Evolutionary conservation across 2,329 filamentous ascomycete genomes (phyloP).

Genomic region (Fusarium tricinctum): DNA sequence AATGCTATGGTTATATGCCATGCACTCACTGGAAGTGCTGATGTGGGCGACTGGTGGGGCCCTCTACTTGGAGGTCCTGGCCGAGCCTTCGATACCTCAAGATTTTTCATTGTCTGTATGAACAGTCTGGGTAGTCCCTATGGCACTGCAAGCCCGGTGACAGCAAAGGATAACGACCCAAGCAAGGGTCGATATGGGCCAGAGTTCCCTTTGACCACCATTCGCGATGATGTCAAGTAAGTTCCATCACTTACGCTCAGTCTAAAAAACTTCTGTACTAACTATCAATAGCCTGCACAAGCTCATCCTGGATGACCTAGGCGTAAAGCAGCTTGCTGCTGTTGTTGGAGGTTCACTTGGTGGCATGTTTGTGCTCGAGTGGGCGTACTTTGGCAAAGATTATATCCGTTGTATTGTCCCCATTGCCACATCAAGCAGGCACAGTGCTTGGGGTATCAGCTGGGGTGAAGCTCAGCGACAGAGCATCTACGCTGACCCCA

Average conservation of each 20-base stretch:
- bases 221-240: constrained; percentile 94
- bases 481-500: constrained; percentile 97
- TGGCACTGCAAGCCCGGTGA: constrained; percentile 89
- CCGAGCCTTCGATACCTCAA: constrained; percentile 82
- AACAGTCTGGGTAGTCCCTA: constrained; percentile 90
- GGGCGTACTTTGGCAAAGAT: constrained; percentile 89
- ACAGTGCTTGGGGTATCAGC: constrained; percentile 91
- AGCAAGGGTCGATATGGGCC: constrained; percentile 86
- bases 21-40: constrained; percentile 86
- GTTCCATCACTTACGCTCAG: neutral
- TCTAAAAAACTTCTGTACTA: constrained; percentile 23
- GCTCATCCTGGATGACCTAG: constrained; percentile 82
- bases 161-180: constrained; percentile 84
- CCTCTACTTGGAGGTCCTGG: constrained; percentile 83
- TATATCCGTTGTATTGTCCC: constrained; percentile 86
- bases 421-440: constrained; percentile 86
- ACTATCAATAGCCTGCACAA: constrained; percentile 75
- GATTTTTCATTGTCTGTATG: constrained; percentile 89
- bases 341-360: constrained; percentile 89
- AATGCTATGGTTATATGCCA: constrained; percentile 86
- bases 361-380: constrained; percentile 92
- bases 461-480: constrained; percentile 92
- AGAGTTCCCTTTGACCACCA: constrained; percentile 95
- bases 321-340: constrained; percentile 81
- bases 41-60: constrained; percentile 91